Evolutionary conservation across 2,329 filamentous ascomycete genomes (phyloP), one percentile per base, ranked within the genome.

Genomic region (Byssochlamys sp.): DNA sequence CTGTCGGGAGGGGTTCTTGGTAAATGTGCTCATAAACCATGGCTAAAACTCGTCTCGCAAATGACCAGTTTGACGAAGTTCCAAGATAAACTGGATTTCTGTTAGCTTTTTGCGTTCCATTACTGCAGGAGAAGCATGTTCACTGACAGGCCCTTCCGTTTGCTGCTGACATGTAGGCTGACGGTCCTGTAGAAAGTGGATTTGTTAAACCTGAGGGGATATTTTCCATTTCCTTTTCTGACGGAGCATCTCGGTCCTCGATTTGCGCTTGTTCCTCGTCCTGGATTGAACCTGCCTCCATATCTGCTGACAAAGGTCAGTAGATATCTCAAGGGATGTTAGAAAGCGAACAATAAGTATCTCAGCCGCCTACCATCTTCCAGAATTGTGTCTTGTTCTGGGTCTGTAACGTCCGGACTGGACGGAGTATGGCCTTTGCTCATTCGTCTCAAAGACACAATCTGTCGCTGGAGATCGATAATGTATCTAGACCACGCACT

Each of bases 51-150:
- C 77, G 74, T 6, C 80, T 71, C 27, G 75, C 75, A 54, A 82
- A 83, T 0, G 80, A 79, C 81, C 81, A 83, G 52, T 81, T 83
- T 1, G 81, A 83, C 0, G 80, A 82, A 1, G 78, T 79, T 1
- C 80, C 80, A 7, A 83, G 71, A 58, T 81, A 82, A 56, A 74
- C 79, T 81, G 24, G 6, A 19, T 53, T 19, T 24, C 58, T 53
- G 60, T 62, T 52, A 45, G 35, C 14, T 6, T 19, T 19, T n/a
- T n/a, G 5, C 14, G n/a, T 45, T 5, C 4, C 7, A 19, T 7
- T 45, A 19, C 14, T 6, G 4, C 14, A n/a, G 14, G 4, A 45
- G 14, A 45, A 19, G 12, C 4, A 19, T 49, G 19, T 56, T 3
- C 31, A 19, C 7, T 9, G 19, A 79, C 77, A 78, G 53, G 70